A percentile compares a stretch with the other conserved stretches of the same genome.
phyloP scores from a whole-genome alignment of 2,329 filamentous ascomycete genomes.

The Exophiala dermatitidis region DNA sequence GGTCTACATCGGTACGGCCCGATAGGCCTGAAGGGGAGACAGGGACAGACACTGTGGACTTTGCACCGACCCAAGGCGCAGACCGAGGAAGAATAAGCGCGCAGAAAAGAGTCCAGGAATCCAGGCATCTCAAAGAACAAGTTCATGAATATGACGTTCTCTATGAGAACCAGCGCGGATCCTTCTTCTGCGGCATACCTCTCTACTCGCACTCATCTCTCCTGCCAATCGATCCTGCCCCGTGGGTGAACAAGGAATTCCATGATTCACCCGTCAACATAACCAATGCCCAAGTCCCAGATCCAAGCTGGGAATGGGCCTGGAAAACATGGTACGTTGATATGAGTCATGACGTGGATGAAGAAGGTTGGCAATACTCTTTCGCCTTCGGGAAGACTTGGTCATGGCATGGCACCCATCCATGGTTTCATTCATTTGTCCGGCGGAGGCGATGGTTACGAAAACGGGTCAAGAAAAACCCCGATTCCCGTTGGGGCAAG shows the following conservation, averaged over 20 bases:
- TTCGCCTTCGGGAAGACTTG: conserved; percentile 71
- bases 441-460: conserved; percentile 80
- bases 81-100: conserved; percentile 7
- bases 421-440: conserved; percentile 95
- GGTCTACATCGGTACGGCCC: neutral
- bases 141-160: conserved; percentile 66
- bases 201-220: conserved; percentile 84
- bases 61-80: conserved; percentile 5
- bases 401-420: conserved; percentile 79
- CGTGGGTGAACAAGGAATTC: conserved; percentile 69
- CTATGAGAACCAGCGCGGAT: conserved; percentile 91
- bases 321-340: conserved; percentile 66
- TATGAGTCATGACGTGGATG: conserved; percentile 75
- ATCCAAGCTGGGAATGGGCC: conserved; percentile 90
- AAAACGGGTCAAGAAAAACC: conserved; percentile 60
- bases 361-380: conserved; percentile 94
- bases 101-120: conserved; percentile 12
- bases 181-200: conserved; percentile 79
- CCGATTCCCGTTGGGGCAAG: conserved; percentile 30
- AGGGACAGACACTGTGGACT: conserved; percentile 15
- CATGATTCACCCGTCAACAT: conserved; percentile 60
- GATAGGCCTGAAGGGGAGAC: neutral
- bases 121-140: conserved; percentile 28
- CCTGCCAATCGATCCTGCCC: conserved; percentile 72
- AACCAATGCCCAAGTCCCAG: conserved; percentile 81